Evolutionary conservation across 495 filamentous ascomycete species (phyloP), one percentile per base, ranked within the genome.

Genomic region (Podospora pseudocomata): DNA sequence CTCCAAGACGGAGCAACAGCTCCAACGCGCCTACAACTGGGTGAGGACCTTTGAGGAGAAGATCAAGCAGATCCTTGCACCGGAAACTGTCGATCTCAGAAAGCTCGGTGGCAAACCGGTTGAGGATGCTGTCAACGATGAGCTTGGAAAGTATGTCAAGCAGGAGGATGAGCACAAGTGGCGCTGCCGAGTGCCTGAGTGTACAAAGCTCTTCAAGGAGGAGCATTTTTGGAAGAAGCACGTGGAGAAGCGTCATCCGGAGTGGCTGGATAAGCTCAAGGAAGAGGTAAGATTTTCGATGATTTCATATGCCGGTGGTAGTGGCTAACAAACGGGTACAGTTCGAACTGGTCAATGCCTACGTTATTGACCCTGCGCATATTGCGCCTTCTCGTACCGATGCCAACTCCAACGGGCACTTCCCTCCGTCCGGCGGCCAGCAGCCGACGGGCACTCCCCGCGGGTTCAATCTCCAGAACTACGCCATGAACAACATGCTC

Each of bases 1-100:
- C 55, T 84, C 86, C 62, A 97, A 96, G 78, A 86, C 87, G 1
- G 93, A 97, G 72, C 90, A 94, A 73, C 96, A 98, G 79, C 86
- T 98, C 34, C 90, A 92, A 74, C 88, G 96, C 57, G 96, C 95
- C 1, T 97, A 93, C 81, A 99, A 99, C 72, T 98, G 96, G 96
- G 96, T 97, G n/a, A 94, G 90, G 80, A 97, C 94, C 0, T 99
- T 96, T 73, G 95, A 99, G 75, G 95, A 99, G 71, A 99, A 98
- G 82, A 84, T 97, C 64, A 82, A 92, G 75, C 92, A 95, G 76
- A 90, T 96, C 55, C 83, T 99, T 20, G 93, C 98, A 74, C 94
- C 94, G 5, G 91, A 97, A 30, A 87, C 87, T 65, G 92, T 91
- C 53, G 92, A 97, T 73, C 80, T 97, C 62, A 80, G 82, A 60